A percentile compares a stretch with the other conserved stretches of the same genome.
Conservation (phyloP, 2,329 filamentous ascomycete genomes). For the Xylogone sp. region DNA sequence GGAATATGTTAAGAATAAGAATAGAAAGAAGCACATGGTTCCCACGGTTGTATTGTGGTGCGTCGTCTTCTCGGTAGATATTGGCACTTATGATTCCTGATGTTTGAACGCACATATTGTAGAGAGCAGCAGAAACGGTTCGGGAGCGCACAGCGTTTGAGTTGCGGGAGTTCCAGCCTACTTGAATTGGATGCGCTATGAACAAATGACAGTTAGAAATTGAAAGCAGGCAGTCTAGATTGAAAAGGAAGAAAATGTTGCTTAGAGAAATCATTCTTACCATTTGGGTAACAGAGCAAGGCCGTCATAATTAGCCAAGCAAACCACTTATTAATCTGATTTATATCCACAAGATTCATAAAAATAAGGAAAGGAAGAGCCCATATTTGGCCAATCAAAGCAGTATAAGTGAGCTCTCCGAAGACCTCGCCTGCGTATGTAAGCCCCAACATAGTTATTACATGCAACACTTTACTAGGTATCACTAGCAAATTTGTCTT, state of each 20-base stretch:
- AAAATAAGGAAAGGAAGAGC: conserved; percentile 52
- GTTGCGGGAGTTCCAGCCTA: conserved; percentile 50
- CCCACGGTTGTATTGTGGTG: conserved; percentile 48
- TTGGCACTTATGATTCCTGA: conserved; percentile 32
- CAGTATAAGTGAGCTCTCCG: conserved; percentile 46
- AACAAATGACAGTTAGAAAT: background rate
- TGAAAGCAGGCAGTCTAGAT: background rate
- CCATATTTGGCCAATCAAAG: conserved; percentile 53
- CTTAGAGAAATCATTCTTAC: too few species aligned
- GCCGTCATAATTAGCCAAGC: conserved; percentile 38
- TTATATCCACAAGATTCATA: conserved; percentile 34
- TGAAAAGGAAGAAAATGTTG: too few species aligned
- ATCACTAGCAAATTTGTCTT: conserved; percentile 61
- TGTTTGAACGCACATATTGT: conserved; percentile 52
- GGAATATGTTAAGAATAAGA: conserved; percentile 39
- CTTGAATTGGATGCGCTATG: conserved; percentile 44
- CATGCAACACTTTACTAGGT: conserved; percentile 46
- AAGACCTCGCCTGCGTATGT: conserved; percentile 40
- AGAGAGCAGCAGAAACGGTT: conserved; percentile 59
- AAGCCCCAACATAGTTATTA: conserved; percentile 32
- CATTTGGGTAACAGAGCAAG: conserved; percentile 36
- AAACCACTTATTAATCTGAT: conserved; percentile 35
- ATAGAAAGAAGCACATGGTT: conserved; percentile 53
- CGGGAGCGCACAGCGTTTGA: conserved; percentile 58
- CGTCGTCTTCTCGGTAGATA: conserved; percentile 40